These are phyloP conservation scores for Eucalyptus sideroxylon DNA, from an alignment of 345 rosid genomes.

Conservation along the genomic window DNA sequence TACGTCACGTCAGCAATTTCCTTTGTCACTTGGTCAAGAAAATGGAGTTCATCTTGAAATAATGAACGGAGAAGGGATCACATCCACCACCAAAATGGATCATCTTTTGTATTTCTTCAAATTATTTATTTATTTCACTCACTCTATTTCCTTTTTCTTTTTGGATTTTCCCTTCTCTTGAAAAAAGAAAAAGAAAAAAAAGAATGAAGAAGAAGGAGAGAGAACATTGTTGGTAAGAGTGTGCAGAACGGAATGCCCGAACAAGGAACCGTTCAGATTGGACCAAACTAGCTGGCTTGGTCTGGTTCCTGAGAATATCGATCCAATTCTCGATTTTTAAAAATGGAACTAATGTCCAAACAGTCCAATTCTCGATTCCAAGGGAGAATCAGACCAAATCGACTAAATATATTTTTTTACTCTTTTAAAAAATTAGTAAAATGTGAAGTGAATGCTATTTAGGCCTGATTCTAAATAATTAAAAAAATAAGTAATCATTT, in stretches of 20 bases:
- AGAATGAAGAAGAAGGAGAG: neutral
- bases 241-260: no score
- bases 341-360: no score
- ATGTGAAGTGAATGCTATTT: no score
- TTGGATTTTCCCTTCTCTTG: no score
- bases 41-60: neutral
- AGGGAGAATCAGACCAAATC: fast-evolving
- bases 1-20: neutral
- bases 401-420: no score
- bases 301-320: fast-evolving
- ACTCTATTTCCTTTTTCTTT: neutral
- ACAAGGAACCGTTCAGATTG: fast-evolving
- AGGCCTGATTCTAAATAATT: fast-evolving
- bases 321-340: no score
- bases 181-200: neutral
- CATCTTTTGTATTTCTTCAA: neutral
- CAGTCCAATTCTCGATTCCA: fast-evolving
- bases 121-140: neutral
- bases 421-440: no score
- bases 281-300: fast-evolving
- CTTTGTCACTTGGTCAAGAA: neutral
- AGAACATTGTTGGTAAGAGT: no score
- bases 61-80: neutral
- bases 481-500: no score
- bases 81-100: neutral